phyloP scores from a whole-genome alignment of 495 filamentous ascomycete genomes.

The Letharia columbiana region DNA sequence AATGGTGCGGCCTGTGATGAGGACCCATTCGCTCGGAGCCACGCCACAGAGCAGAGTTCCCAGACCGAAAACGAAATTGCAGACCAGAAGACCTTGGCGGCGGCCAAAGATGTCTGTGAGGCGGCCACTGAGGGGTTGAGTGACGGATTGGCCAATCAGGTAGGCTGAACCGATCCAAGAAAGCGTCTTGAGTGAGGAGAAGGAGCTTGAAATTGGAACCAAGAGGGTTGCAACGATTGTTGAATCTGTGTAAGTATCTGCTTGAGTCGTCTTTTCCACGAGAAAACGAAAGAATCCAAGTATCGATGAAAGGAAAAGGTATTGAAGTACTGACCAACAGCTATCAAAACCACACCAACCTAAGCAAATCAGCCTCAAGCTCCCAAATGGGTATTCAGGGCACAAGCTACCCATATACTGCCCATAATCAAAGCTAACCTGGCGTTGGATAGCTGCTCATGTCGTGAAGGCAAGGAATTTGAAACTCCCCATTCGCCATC shows the following conservation, averaged over 20 bases:
- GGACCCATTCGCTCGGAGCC: conserved; percentile 52
- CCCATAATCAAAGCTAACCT: conserved; percentile 3
- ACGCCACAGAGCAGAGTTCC: conserved; percentile 82
- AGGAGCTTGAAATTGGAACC: conserved; percentile 72
- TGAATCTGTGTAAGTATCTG: conserved; percentile 40
- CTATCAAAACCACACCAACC: neutral
- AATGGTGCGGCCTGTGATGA: conserved; percentile 70
- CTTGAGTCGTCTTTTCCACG: neutral
- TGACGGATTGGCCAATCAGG: conserved; percentile 77
- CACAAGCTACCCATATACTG: neutral
- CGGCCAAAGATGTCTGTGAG: conserved; percentile 84
- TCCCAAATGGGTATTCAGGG: neutral
- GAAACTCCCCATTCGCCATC: neutral
- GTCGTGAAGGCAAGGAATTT: neutral
- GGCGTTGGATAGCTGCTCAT: neutral
- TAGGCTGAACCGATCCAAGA: conserved; percentile 58
- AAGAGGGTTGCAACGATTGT: conserved; percentile 79
- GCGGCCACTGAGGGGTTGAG: conserved; percentile 72
- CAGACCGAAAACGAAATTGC: conserved; percentile 65
- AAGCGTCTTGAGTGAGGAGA: conserved; percentile 76
- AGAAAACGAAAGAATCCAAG: neutral
- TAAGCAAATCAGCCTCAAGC: neutral
- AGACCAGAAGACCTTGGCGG: conserved; percentile 64
- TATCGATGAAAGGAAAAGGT: no score
- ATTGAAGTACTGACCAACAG: conserved; percentile 1